Base-by-base conservation (phyloP, 1,139 yeast genomes). In the Debaryomycetaceae sp. region DNA sequence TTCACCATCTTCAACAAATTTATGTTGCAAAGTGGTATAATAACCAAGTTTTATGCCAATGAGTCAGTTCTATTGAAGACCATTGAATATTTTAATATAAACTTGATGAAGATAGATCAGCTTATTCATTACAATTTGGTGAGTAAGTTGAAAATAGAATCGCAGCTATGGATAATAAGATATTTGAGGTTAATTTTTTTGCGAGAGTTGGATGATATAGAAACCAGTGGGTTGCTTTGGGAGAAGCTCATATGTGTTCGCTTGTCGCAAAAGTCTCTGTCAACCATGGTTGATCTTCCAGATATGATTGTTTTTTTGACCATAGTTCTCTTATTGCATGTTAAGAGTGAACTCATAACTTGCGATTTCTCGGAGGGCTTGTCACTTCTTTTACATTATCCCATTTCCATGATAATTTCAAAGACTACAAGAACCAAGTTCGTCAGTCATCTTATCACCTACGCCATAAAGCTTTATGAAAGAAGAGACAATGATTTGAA, bases 131-230 rank as follows among this genome's bases (percentile, higher is more conserved):
- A 73, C 51, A 72, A 62, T 42, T 56, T 74, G 40, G 59, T 77
- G 22, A 67, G 69, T 33, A 81, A 76, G 51, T 66, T 81, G 45
- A 72, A 69, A 45, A 60, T 82, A 5, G 86, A 82, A 47, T 75
- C 84, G 6, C 81, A 83, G 46, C 68, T 84, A 33, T 84, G 90
- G 90, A 66, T 83, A 20, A 80, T 84, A 27, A 62, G 90, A 45
- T 84, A 83, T 71, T 75, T 81, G 14, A 65, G 90, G 42, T 62
- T 84, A 37, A 49, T 84, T 1, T 66, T 84, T 33, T 59, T 81
- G 9, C 63, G 91, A 46, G 91, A 84, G 53, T 56, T 84, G 33
- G 85, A 85, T 1, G 69, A 70, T 43, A 51, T 75, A 40, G 67
- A 68, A 3, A 63, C 71, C 34, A 68, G 79, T 0, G 63, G 75